phyloP scores from a whole-genome alignment of 495 filamentous ascomycete genomes.

The Penicillium diatomitis region DNA sequence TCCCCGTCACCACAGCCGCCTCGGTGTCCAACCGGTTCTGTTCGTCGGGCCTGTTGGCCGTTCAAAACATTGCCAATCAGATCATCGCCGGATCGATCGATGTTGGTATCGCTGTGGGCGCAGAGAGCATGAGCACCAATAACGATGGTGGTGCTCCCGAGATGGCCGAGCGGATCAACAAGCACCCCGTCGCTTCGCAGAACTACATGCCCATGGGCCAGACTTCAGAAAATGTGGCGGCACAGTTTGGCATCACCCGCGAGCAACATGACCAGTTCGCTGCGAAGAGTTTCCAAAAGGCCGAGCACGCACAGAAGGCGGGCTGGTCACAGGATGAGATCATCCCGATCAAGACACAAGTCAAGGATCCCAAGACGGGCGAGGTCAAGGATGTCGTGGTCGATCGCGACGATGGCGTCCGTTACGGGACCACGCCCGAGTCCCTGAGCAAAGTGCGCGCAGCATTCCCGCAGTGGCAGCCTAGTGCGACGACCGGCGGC shows the following conservation, averaged over 20 bases:
- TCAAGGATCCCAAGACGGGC: conserved; percentile 77
- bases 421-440: conserved; percentile 82
- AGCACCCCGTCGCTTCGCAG: conserved; percentile 65
- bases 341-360: conserved; percentile 65
- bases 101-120: conserved; percentile 76
- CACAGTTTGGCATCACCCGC: conserved; percentile 73
- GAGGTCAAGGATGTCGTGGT: conserved; percentile 68
- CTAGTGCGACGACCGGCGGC: conserved; percentile 78
- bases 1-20: conserved; percentile 74
- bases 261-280: conserved; percentile 74
- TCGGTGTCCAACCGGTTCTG: conserved; percentile 88
- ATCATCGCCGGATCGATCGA: conserved; percentile 77
- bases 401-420: conserved; percentile 80
- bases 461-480: conserved; percentile 82
- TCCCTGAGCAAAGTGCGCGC: conserved; percentile 71
- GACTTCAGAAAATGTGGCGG: conserved; percentile 88
- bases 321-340: conserved; percentile 92
- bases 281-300: conserved; percentile 73
- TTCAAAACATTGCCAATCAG: conserved; percentile 86
- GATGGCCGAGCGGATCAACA: conserved; percentile 64
- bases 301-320: conserved; percentile 83
- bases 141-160: conserved; percentile 60
- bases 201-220: conserved; percentile 92
- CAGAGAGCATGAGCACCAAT: conserved; percentile 77
- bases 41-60: conserved; percentile 85